Conservation (phyloP, 2,329 filamentous ascomycete species). For the Periconia macrospinosa region DNA sequence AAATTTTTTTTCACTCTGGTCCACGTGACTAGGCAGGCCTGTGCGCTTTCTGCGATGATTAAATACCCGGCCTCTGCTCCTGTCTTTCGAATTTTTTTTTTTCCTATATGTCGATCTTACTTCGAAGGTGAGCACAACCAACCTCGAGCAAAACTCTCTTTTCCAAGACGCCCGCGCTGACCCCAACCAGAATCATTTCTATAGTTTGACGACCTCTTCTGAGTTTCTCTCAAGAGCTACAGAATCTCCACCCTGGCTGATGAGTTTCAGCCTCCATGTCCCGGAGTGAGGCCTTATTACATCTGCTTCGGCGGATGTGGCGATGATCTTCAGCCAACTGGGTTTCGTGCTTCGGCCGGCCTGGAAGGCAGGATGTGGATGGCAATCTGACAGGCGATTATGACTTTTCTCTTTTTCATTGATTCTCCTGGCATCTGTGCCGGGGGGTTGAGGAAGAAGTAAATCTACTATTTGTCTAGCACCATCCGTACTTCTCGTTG, state of each 20-base stretch:
- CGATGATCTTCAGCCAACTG: constrained; percentile 89
- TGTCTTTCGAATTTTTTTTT: background rate
- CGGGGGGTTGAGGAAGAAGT: constrained; percentile 36
- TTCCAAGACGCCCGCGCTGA: no score
- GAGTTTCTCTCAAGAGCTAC: constrained; percentile 90
- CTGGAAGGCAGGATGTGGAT: constrained; percentile 77
- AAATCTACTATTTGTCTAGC: constrained; percentile 46
- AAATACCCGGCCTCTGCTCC: no score
- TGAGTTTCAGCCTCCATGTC: constrained; percentile 81
- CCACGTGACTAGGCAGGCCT: no score
- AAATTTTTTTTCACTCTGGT: background rate
- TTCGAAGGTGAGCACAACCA: no score
- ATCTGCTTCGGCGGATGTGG: constrained; percentile 78
- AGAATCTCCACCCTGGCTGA: constrained; percentile 90
- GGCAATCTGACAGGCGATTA: constrained; percentile 76
- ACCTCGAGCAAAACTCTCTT: no score
- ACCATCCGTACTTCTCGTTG: constrained; percentile 81
- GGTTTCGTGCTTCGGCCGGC: constrained; percentile 75
- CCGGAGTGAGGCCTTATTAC: constrained; percentile 78
- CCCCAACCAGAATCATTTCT: constrained; percentile 72
- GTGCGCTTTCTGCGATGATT: no score
- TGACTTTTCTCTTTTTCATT: constrained; percentile 38
- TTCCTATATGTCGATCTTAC: constrained; percentile 14
- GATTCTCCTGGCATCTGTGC: constrained; percentile 32
- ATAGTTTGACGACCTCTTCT: constrained; percentile 94